phyloP scores from a whole-genome alignment of 148 eudicot genomes.

The Fallopia convolvulus region DNA sequence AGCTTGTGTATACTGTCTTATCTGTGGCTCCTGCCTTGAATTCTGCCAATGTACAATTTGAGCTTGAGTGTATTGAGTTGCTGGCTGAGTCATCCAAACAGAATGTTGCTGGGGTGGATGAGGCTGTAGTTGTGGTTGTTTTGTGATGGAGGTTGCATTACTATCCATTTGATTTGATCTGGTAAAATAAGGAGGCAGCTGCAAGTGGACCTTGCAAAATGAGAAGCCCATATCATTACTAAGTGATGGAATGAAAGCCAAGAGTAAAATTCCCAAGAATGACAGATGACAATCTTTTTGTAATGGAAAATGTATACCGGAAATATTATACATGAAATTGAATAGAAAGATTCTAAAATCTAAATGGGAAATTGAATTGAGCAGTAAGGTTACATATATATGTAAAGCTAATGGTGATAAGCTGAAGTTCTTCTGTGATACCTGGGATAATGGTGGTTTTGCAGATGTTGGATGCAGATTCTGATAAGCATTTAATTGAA shows the following conservation, averaged over 20 bases:
- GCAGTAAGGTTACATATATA: background rate
- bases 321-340: too few species aligned
- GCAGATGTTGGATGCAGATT: constrained; percentile 29
- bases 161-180: constrained; percentile 20
- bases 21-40: constrained; percentile 23
- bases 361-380: too few species aligned
- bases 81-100: constrained; percentile 35
- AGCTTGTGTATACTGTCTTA: constrained; percentile 23
- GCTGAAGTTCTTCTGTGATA: background rate
- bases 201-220: constrained; percentile 23
- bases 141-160: constrained; percentile 11
- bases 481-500: constrained; percentile 21
- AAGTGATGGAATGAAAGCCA: background rate
- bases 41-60: constrained; percentile 38
- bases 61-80: constrained; percentile 30
- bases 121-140: constrained; percentile 15
- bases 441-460: constrained; percentile 10
- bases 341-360: too few species aligned
- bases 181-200: constrained; percentile 24
- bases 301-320: too few species aligned
- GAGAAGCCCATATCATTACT: background rate
- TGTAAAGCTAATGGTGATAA: background rate
- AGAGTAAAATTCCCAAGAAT: background rate
- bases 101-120: constrained; percentile 28
- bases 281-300: too few species aligned